phyloP scores from a whole-genome alignment of 78 protist species.

The Dictyostelium discoideum region DNA sequence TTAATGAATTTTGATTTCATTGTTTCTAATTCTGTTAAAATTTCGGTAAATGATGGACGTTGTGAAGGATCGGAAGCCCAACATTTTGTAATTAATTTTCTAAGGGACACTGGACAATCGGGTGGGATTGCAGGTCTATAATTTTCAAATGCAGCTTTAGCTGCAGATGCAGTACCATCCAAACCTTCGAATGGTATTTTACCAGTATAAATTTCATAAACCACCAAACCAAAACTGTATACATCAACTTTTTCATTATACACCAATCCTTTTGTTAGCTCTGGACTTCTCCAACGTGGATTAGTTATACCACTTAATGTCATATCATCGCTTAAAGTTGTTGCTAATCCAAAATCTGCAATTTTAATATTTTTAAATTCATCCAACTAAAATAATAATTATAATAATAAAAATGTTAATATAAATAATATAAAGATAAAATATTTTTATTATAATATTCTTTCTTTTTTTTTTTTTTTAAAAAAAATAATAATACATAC shows the following conservation, averaged over 20 bases:
- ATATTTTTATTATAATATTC: no score
- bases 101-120: constrained; percentile 3
- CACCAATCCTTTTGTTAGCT: background rate
- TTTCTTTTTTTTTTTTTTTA: no score
- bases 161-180: constrained; percentile 10
- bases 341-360: constrained; percentile 51
- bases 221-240: background rate
- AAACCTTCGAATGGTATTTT: constrained; percentile 10
- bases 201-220: background rate
- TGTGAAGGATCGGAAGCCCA: constrained; percentile 37
- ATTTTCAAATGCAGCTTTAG: constrained; percentile 22
- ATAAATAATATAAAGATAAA: background rate
- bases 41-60: constrained; percentile 47
- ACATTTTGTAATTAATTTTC: constrained; percentile 15
- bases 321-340: constrained; percentile 29
- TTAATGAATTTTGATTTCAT: constrained; percentile 6
- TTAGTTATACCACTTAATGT: constrained; percentile 37
- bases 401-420: background rate
- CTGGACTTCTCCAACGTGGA: constrained; percentile 28
- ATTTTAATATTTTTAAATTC: constrained; percentile 47
- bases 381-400: background rate
- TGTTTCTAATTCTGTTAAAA: background rate
- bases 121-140: constrained; percentile 32
- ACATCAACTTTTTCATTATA: constrained; percentile 21
- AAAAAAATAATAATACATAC: background rate